Evolutionary conservation across 2,329 filamentous ascomycete species (phyloP), one percentile per base, ranked within the genome.

Genomic region (Zasmidium cellare): DNA sequence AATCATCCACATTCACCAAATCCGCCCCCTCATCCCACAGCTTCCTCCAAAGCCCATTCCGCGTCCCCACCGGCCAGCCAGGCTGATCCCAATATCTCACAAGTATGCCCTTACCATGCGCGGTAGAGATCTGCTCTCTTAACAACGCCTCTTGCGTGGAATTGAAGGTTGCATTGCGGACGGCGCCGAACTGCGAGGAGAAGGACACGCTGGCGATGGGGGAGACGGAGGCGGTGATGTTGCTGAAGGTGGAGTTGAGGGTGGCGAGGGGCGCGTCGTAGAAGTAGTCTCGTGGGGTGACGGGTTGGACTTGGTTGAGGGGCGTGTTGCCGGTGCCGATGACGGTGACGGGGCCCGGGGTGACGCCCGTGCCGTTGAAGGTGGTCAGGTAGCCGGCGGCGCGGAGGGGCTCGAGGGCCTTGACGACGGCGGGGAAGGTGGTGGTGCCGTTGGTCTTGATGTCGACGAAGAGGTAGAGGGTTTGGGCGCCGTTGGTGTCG

Each of bases 11-110:
- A 70, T 87, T 88, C 51, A 89, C 65, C 57, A 88, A 68, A 57
- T 81, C 81, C n/a, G 84, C 83, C 0, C 84, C 84, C 57, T 82
- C 82, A 51, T 80, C 75, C 63, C 81, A 76, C 59, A 88, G 69
- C 3, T 76, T 78, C 61, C 79, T 74, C 86, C 86, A 88, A 3
- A 86, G 72, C 9, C 76, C 74, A 68, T 87, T 84, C 22, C 86
- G 73, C 20, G 79, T 81, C n/a, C 80, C 77, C 24, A 87, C 72
- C 0, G 84, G 85, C 76, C 80, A 88, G 1, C 74, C 75, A 0
- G 86, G 86, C 61, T 82, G 80, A 53, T 85, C 82, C 85, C 85
- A 88, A 66, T 88, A 88, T 56, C 86, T 73, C 1, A 80, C 80
- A 56, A 74, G 75, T 58, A 89, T 86, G 0, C 85, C 85, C 66